Base-by-base conservation (phyloP, 2,329 filamentous ascomycete genomes). In the Xylariaceae sp. region DNA sequence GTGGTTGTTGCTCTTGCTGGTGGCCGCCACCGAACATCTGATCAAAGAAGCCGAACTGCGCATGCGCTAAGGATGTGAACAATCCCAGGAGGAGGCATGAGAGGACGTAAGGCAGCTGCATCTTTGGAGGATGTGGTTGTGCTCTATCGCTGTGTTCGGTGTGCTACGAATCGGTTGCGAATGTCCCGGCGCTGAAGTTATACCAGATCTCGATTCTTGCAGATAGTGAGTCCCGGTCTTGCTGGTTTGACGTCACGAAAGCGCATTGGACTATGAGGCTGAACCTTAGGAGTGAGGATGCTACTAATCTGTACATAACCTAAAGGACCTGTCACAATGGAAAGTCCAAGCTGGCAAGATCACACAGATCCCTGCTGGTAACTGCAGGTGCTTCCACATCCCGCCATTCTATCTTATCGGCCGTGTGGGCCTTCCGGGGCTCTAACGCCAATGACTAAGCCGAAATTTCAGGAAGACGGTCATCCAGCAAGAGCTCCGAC, bases 21-120 rank as follows among this genome's bases (percentile, higher is more conserved):
- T 81, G 75, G 52, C 77, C 76, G 58, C 81, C 81, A 60, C 83
- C 80, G 68, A 99, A 97, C 89, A 97, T 96, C 63, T 97, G 90
- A 68, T 96, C 91, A 72, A 97, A 99, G 80, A 99, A 96, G 66
- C 89, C 87, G 69, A 97, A 97, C 71, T 97, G 92, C 11, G 89
- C 89, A 49, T 79, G 74, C 4, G 77, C 45, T 4, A 49, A 83
- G 14, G 73, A 62, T 31, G 81, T 70, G 54, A 81, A 71, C 27
- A 90, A 68, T 44, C 87, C 72, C 14, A 90, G 66, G 17, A 83
- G 58, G 40, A 78, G 60, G 45, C 78, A 48, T n/a, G 65, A 53
- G 33, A 68, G 43, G 30, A 54, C 47, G 45, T 50, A 47, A 11
- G 63, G 48, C 51, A 62, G 52, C 40, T 56, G 63, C 70, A 72